Base-by-base conservation (phyloP, 805 yeast genomes). In the Kazachstania viticola region DNA sequence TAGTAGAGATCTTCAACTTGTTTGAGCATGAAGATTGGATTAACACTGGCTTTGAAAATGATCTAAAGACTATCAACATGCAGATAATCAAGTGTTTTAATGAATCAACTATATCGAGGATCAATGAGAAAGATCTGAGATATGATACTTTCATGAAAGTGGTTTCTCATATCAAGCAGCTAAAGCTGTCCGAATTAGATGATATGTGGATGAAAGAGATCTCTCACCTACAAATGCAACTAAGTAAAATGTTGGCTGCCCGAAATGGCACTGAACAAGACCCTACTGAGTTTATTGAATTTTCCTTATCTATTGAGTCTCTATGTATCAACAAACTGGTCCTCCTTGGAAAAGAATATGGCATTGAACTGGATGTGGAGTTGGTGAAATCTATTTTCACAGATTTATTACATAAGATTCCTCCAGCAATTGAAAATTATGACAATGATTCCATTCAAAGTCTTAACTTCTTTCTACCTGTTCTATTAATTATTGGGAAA, bases 21-120 rank as follows among this genome's bases (percentile, higher is more conserved):
- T 51, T 51, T 25, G 26, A 39, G 4, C 41, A 41, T 30, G 58
- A 53, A 21, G 56, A 50, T 25, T 54, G 60, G 60, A 42, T 47
- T 15, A 44, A 45, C 18, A 36, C 44, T 21, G 51, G 49, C 3
- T 32, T 31, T 28, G 55, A 51, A 30, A 41, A 44, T 21, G 40
- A 32, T 13, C 27, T 54, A n/a, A 28, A 31, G 9, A 39, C 36
- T 6, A 40, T 49, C 12, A 35, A 41, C 7, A 35, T 51, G 53
- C 15, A 35, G 36, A 15, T 49, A 46, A 19, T 30, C 44, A 6
- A 36, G 34, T 22, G 19, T 53, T 17, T 33, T 35, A 9, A 21
- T 38, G 3, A 3, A 19, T 26, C 4, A 24, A 14, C 2, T 30
- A 31, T 15, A 12, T 25, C 5, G 25, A 8, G 22, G 22, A 19